Percentiles rank a stretch among this genome's conserved stretches.
Conservation (phyloP, 305 asterid species). For the Solanum hybrid region DNA sequence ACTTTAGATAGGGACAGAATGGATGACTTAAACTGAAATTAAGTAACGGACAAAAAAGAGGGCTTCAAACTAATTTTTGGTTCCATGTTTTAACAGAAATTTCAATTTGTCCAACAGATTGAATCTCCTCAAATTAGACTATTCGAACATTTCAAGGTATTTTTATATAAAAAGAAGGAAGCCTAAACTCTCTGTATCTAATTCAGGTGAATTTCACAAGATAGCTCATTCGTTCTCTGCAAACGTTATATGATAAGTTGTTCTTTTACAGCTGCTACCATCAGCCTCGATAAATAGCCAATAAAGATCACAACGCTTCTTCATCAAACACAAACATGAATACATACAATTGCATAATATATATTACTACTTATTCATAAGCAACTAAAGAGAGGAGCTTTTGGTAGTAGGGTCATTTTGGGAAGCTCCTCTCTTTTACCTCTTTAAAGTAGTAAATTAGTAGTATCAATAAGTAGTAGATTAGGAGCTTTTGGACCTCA, state of each 20-base stretch:
- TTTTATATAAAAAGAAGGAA: neutral
- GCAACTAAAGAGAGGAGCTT: neutral
- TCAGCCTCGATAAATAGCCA: neutral
- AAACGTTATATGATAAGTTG: neutral
- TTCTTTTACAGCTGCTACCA: neutral
- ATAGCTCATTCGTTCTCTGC: neutral
- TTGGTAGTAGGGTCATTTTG: neutral
- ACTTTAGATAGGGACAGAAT: too few relatives aligned
- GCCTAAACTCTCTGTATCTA: neutral
- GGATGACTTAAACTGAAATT: too few relatives aligned
- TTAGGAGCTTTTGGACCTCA: neutral
- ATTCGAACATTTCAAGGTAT: neutral
- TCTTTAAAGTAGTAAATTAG: neutral
- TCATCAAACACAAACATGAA: neutral
- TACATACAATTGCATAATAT: neutral
- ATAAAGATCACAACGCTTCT: neutral
- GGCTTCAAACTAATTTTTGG: neutral
- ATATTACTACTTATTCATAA: neutral
- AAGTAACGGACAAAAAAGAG: neutral
- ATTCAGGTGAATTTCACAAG: neutral
- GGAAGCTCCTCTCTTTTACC: neutral
- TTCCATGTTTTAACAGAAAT: neutral
- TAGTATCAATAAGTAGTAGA: neutral
- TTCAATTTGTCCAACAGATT: neutral
- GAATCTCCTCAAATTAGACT: neutral